These are phyloP conservation scores for Aplosporella prunicola DNA, from an alignment of 2,329 filamentous ascomycete genomes.

Conservation along the genomic window DNA sequence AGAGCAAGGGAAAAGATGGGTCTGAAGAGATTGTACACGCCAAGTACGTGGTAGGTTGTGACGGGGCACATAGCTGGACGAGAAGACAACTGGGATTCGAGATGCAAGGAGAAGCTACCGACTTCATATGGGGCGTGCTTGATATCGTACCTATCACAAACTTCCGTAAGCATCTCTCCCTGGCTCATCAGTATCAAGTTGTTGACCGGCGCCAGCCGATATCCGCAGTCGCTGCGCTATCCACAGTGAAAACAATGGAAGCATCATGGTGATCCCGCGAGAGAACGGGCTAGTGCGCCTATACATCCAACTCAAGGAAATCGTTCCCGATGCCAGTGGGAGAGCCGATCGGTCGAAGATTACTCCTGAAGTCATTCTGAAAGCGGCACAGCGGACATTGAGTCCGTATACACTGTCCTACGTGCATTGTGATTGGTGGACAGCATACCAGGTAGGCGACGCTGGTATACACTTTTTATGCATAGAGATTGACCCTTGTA, in stretches of 20 bases:
- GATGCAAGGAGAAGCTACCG: slow-evolving; percentile 47
- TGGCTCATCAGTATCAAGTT: slow-evolving; percentile 6
- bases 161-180: slow-evolving; percentile 35
- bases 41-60: slow-evolving; percentile 59
- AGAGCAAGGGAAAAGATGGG: slow-evolving; percentile 26
- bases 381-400: slow-evolving; percentile 54
- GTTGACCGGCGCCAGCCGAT: slow-evolving; percentile 30
- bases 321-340: slow-evolving; percentile 34
- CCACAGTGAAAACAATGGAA: slow-evolving; percentile 47
- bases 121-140: slow-evolving; percentile 45
- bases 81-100: slow-evolving; percentile 48
- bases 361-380: slow-evolving; percentile 53
- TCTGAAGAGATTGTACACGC: slow-evolving; percentile 39
- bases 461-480: not conserved
- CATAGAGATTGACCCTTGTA: not conserved
- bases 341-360: slow-evolving; percentile 52
- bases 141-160: slow-evolving; percentile 46
- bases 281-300: slow-evolving; percentile 54
- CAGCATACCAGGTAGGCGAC: slow-evolving; percentile 44
- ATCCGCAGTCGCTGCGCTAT: slow-evolving; percentile 51
- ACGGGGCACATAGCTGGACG: slow-evolving; percentile 60
- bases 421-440: slow-evolving; percentile 58
- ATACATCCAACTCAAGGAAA: slow-evolving; percentile 53
- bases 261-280: slow-evolving; percentile 55
- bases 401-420: slow-evolving; percentile 58